These are phyloP conservation scores for Zoysia matrella DNA, from an alignment of 202 grass and related monocot species.

Conservation along the genomic window DNA sequence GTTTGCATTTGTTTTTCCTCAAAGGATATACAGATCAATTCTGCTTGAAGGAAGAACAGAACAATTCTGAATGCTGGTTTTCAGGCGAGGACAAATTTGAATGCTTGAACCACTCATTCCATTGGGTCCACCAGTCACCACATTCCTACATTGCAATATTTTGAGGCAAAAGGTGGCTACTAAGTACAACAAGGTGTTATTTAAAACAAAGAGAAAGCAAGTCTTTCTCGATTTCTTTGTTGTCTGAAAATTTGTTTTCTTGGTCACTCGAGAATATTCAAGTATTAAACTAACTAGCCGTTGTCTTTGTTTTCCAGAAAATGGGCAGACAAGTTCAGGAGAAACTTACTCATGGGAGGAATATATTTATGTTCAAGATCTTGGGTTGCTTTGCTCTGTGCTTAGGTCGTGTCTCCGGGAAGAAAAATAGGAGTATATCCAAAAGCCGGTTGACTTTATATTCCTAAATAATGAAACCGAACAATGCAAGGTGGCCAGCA, in stretches of 20 bases:
- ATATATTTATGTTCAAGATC: conserved; percentile 58
- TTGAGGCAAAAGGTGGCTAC: background rate
- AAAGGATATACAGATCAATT: background rate
- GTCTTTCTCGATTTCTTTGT: conserved; percentile 2
- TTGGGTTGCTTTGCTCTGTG: conserved; percentile 49
- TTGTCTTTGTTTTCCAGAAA: conserved; percentile 54
- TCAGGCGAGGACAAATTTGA: conserved; percentile 39
- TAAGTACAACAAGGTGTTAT: too few relatives aligned
- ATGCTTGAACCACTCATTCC: conserved; percentile 21
- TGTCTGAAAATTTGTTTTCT: conserved; percentile 2
- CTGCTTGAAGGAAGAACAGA: conserved; percentile 24
- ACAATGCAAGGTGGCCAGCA: background rate
- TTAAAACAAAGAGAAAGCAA: too few relatives aligned
- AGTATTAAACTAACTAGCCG: conserved; percentile 3
- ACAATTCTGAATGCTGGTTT: conserved; percentile 17
- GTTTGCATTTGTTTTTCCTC: background rate
- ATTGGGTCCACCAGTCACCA: conserved; percentile 25
- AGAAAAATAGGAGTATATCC: conserved; percentile 8
- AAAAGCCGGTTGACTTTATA: conserved; percentile 63
- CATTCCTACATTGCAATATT: conserved; percentile 14
- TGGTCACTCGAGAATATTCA: conserved; percentile 16
- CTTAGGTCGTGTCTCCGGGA: conserved; percentile 46
- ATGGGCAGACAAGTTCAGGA: conserved; percentile 61
- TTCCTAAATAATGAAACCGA: too few relatives aligned
- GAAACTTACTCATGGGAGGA: conserved; percentile 51